Evolutionary conservation across 2,329 filamentous ascomycete genomes (phyloP), one percentile per base, ranked within the genome.

Genomic region (Exserohilum rostratum): DNA sequence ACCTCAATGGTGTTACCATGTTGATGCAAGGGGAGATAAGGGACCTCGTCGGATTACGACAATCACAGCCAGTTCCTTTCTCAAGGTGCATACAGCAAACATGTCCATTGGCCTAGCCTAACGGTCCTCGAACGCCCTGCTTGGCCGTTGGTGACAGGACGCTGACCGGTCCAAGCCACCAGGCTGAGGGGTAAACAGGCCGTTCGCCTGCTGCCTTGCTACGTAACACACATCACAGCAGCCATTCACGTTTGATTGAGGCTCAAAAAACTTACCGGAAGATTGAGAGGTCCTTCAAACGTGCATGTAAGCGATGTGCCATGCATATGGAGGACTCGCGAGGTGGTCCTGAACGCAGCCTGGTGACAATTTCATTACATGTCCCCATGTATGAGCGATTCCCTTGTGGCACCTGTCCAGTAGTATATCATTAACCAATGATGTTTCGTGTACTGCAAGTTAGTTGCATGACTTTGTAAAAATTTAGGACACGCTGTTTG

Each of bases 121-220:
- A 60, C 46, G 43, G 52, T 50, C 46, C 53, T 62, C 53, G 55
- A 25, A 51, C 57, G 54, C 62, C 64, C 48, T 47, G 50, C 29
- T 33, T 50, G 37, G n/a, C 40, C 49, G 60, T 57, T 61, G 51
- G 56, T 37, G 47, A 44, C 35, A 46, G 38, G 17, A 17, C 22
- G 34, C 51, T 68, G 49, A 67, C 66, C 64, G 66, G 64, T 58
- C 34, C 45, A 50, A 61, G 65, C 65, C 61, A 61, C 58, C 22
- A 47, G 53, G 48, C 53, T 40, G 38, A 37, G 27, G 34, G 37
- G 34, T 48, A 55, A 55, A 31, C 49, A 62, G 58, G 63, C 63
- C 62, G 58, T 62, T 45, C 38, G 25, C 33, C 37, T 43, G 39
- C 33, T 48, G 39, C 53, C 46, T 48, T 45, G 17, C 46, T 45